Conservation (phyloP, 257 asterid species). For the Solanum gandarillasii region DNA sequence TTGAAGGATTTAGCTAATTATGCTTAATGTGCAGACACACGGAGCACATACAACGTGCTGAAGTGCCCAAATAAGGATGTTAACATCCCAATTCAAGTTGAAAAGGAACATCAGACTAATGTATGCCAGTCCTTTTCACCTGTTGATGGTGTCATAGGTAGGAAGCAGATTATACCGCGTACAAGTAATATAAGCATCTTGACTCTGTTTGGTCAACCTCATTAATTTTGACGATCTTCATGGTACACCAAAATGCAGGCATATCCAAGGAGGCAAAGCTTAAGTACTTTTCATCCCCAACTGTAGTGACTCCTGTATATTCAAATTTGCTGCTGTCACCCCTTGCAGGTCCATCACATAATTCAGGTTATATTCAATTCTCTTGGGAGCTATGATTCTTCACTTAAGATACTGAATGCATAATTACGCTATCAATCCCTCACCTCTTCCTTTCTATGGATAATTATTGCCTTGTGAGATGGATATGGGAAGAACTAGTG, state of each 20-base stretch:
- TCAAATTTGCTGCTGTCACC: slow-evolving; percentile 21
- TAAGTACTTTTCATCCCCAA: slow-evolving; percentile 12
- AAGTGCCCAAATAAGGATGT: slow-evolving; percentile 12
- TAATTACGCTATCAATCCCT: neutral
- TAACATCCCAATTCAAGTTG: slow-evolving; percentile 23
- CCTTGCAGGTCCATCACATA: slow-evolving; percentile 11
- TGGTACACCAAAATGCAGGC: slow-evolving; percentile 30
- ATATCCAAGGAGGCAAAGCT: slow-evolving; percentile 13
- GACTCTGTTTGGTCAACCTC: neutral
- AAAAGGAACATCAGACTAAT: slow-evolving; percentile 19
- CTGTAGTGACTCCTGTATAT: slow-evolving; percentile 27
- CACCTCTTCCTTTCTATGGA: neutral
- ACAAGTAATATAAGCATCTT: neutral
- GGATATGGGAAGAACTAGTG: neutral
- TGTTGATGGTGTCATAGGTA: neutral
- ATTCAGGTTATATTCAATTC: slow-evolving; percentile 28
- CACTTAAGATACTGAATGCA: neutral
- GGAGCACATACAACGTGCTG: slow-evolving; percentile 9
- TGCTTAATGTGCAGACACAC: slow-evolving; percentile 18
- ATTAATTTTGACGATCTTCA: neutral
- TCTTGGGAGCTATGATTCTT: neutral
- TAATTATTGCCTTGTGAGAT: neutral
- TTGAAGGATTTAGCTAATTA: neutral
- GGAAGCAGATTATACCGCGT: neutral
- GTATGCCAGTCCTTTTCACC: slow-evolving; percentile 26